Percentiles rank a stretch among this genome's conserved stretches.
phyloP scores from a whole-genome alignment of 1,284 basidiomycete genomes.

The Termitomyces sp. region DNA sequence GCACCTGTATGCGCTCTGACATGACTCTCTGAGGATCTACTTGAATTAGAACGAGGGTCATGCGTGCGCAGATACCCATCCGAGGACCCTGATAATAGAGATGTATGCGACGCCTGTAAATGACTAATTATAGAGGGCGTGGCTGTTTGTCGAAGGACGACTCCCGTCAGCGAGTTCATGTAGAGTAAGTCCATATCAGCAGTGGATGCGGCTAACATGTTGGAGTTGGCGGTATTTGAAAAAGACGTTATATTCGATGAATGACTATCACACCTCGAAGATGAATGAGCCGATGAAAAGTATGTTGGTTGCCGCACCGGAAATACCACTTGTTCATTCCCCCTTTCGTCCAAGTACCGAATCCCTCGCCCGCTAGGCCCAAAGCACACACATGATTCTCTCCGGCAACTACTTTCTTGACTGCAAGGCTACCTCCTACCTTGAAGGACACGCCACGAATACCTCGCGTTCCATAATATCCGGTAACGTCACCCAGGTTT shows the following conservation, averaged over 20 bases:
- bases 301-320: slow-evolving; percentile 36
- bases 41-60: slow-evolving; percentile 70
- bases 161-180: slow-evolving; percentile 74
- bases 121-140: slow-evolving; percentile 58
- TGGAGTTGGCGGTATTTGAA: slow-evolving; percentile 47
- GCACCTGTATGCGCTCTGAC: slow-evolving; percentile 79
- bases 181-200: slow-evolving; percentile 61
- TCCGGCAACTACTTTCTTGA: slow-evolving; percentile 69
- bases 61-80: slow-evolving; percentile 85
- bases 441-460: slow-evolving; percentile 76
- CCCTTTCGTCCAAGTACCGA: slow-evolving; percentile 76
- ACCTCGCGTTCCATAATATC: slow-evolving; percentile 67
- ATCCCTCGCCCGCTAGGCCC: slow-evolving; percentile 50
- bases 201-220: slow-evolving; percentile 61
- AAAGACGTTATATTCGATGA: slow-evolving; percentile 50
- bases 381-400: slow-evolving; percentile 72
- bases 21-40: slow-evolving; percentile 41
- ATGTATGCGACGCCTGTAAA: slow-evolving; percentile 58
- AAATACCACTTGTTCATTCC: slow-evolving; percentile 79
- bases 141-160: slow-evolving; percentile 53
- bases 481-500: slow-evolving; percentile 67
- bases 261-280: slow-evolving; percentile 28
- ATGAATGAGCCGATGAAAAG: slow-evolving; percentile 3
- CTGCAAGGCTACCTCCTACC: slow-evolving; percentile 55
- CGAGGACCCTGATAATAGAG: slow-evolving; percentile 71